These are phyloP conservation scores for Suillus americanus DNA, from an alignment of 768 basidiomycete species.

Conservation along the genomic window DNA sequence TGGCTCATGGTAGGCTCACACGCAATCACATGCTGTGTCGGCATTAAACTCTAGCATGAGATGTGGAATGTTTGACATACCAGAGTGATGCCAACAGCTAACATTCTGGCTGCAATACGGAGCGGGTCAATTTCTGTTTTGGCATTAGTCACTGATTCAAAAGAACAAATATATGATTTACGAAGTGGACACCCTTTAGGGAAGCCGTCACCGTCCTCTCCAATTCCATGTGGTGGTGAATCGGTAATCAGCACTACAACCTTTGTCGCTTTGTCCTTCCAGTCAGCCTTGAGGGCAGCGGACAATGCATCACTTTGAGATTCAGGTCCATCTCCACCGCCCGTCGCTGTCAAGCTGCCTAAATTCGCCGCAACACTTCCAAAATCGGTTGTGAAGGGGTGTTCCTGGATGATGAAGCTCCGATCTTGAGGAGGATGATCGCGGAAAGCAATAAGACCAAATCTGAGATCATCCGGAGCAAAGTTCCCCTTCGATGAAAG, in stretches of 20 bases:
- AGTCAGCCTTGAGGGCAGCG: neutral
- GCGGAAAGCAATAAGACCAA: neutral
- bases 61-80: neutral
- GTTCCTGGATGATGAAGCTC: neutral
- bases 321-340: neutral
- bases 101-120: neutral
- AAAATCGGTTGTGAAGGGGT: no score
- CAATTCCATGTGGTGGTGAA: neutral
- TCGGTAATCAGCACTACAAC: neutral
- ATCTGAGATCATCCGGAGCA: neutral
- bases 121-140: neutral
- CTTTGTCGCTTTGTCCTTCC: neutral
- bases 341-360: neutral
- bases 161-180: neutral
- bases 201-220: neutral
- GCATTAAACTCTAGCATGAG: neutral
- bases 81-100: neutral
- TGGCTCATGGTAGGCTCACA: neutral
- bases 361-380: no score
- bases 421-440: neutral
- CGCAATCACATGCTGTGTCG: neutral
- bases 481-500: neutral
- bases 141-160: neutral
- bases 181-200: neutral
- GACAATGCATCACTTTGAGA: neutral